Percentiles rank a stretch among this genome's conserved stretches.
phyloP scores from a whole-genome alignment of 768 basidiomycete species.

The Mrakia frigida region DNA sequence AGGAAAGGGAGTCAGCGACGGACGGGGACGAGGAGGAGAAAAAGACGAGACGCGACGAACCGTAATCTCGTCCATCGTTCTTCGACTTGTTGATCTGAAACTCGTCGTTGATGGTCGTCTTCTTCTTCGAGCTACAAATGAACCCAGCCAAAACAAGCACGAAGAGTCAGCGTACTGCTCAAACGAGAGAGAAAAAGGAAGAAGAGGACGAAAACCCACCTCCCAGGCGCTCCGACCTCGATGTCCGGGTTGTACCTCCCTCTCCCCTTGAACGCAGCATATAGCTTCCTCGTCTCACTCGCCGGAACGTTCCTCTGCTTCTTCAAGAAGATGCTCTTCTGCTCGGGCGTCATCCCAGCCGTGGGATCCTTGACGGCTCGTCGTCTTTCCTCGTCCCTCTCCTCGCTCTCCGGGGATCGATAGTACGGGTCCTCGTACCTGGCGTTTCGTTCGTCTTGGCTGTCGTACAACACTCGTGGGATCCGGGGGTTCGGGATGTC shows the following conservation, averaged over 20 bases:
- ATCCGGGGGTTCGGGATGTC: neutral
- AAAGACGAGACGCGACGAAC: slow-evolving; percentile 35
- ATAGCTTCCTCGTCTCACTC: slow-evolving; percentile 37
- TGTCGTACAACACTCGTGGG: neutral
- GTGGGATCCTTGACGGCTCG: neutral
- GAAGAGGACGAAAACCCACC: neutral
- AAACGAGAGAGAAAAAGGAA: neutral
- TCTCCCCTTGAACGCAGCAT: slow-evolving; percentile 39
- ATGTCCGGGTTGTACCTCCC: slow-evolving; percentile 38
- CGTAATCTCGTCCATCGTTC: slow-evolving; percentile 63
- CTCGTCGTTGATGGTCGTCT: slow-evolving; percentile 56
- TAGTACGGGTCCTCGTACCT: neutral
- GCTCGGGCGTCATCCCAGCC: slow-evolving; percentile 34
- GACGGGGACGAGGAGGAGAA: neutral
- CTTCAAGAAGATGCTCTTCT: slow-evolving; percentile 36
- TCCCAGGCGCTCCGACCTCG: slow-evolving; percentile 31
- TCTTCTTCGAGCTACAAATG: slow-evolving; percentile 32
- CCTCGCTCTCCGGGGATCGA: neutral
- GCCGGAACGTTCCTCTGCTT: slow-evolving; percentile 34
- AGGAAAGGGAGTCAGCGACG: neutral
- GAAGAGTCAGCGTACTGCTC: slow-evolving; percentile 27
- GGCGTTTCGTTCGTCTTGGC: neutral
- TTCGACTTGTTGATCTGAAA: slow-evolving; percentile 62
- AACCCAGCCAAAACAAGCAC: too few relatives aligned
- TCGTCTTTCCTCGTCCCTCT: neutral